phyloP scores from a whole-genome alignment of 805 yeast species.

The Candida berthetii region DNA sequence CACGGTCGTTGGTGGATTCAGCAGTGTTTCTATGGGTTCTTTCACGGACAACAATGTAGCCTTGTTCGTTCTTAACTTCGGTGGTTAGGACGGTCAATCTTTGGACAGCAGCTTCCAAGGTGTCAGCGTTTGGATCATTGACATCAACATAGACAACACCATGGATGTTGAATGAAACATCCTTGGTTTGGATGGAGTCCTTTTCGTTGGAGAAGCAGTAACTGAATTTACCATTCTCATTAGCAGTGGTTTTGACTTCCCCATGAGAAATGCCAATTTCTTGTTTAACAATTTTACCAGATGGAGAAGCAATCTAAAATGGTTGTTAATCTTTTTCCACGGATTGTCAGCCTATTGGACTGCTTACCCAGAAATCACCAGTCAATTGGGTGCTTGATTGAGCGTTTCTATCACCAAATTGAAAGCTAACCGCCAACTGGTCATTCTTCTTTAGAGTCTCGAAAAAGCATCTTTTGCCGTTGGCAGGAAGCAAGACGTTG shows the following conservation, averaged over 20 bases:
- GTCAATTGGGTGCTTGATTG: conserved; percentile 58
- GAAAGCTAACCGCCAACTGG: conserved; percentile 82
- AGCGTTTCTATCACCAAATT: conserved; percentile 86
- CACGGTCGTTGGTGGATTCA: conserved; percentile 93
- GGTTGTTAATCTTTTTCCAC: neutral
- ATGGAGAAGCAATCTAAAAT: conserved; percentile 16
- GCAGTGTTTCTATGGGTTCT: conserved; percentile 98
- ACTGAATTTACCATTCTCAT: conserved; percentile 63
- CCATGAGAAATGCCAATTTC: conserved; percentile 69
- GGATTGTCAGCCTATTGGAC: neutral
- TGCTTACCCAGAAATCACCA: conserved; percentile 46
- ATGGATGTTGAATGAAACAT: conserved; percentile 91
- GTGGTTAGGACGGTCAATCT: conserved; percentile 68
- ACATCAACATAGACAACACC: conserved; percentile 85
- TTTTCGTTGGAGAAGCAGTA: conserved; percentile 93
- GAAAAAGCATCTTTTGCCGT: conserved; percentile 83
- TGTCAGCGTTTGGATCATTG: conserved; percentile 67
- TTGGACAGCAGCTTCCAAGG: conserved; percentile 79
- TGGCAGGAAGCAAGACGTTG: conserved; percentile 75
- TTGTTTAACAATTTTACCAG: conserved; percentile 43
- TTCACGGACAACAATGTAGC: conserved; percentile 91
- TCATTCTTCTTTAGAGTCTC: conserved; percentile 81
- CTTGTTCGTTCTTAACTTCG: conserved; percentile 86
- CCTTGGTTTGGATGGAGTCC: conserved; percentile 67
- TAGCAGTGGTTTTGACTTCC: conserved; percentile 63